Evolutionary conservation across 1,284 basidiomycete genomes (phyloP).

Genomic region (Leccinum idahoense): DNA sequence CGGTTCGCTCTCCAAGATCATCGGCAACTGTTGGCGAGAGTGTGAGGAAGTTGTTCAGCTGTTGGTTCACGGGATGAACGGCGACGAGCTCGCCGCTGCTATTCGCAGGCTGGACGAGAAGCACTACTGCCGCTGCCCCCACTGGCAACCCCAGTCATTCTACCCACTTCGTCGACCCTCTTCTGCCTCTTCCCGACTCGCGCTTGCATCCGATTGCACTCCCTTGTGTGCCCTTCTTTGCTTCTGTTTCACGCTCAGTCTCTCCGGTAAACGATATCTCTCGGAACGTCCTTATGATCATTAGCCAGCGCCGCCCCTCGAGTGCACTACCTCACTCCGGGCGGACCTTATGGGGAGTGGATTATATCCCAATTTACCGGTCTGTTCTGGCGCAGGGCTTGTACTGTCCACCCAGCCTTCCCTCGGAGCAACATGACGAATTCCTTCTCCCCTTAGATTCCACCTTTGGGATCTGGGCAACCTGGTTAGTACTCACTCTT

Average conservation of each 20-base stretch:
- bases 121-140: too few relatives aligned
- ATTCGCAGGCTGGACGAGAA: too few relatives aligned
- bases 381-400: conserved; percentile 8
- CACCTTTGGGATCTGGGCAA: conserved; percentile 19
- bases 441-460: conserved; percentile 40
- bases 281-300: conserved; percentile 33
- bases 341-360: conserved; percentile 23
- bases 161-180: conserved; percentile 51
- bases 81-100: too few relatives aligned
- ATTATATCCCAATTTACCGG: conserved; percentile 14
- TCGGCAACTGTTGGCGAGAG: too few relatives aligned
- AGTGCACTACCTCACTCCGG: conserved; percentile 25
- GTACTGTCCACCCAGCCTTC: conserved; percentile 12
- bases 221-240: conserved; percentile 38
- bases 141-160: conserved; percentile 1
- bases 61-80: conserved; percentile 28
- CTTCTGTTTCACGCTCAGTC: conserved; percentile 29
- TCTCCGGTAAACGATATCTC: conserved; percentile 43
- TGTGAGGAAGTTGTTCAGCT: conserved; percentile 32
- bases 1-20: too few relatives aligned
- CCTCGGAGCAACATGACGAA: conserved; percentile 34
- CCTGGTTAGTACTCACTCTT: conserved; percentile 15
- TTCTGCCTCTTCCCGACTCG: conserved; percentile 54
- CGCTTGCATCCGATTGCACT: conserved; percentile 36
- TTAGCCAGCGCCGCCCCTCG: conserved; percentile 32